These are phyloP conservation scores for Barbarea vulgaris DNA, from an alignment of 345 rosid genomes.

Conservation along the genomic window DNA sequence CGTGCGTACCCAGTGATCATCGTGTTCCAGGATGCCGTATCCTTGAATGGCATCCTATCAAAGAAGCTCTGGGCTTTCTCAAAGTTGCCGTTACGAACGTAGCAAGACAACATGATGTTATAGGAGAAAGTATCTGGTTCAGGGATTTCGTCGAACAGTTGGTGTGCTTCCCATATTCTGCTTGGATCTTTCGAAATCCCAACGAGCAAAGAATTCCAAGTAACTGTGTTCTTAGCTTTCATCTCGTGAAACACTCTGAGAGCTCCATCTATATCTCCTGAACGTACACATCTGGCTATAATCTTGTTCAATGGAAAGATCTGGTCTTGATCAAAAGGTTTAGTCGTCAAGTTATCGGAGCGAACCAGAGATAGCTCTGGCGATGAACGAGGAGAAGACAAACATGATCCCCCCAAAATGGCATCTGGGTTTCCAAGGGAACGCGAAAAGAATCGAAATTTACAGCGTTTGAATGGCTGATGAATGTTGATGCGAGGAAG, in stretches of 20 bases:
- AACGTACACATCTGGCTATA: slow-evolving; percentile 52
- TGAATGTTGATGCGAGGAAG: slow-evolving; percentile 22
- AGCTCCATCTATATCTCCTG: slow-evolving; percentile 69
- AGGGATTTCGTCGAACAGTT: slow-evolving; percentile 71
- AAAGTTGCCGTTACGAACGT: slow-evolving; percentile 45
- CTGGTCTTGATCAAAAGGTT: slow-evolving; percentile 26
- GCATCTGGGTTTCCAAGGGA: slow-evolving; percentile 32
- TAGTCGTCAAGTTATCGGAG: slow-evolving; percentile 20
- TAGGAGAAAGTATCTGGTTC: slow-evolving; percentile 61
- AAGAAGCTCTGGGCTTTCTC: slow-evolving; percentile 57
- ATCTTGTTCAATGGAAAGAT: slow-evolving; percentile 56
- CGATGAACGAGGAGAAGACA: slow-evolving; percentile 21
- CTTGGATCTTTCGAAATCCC: slow-evolving; percentile 50
- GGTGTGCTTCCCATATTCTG: slow-evolving; percentile 49
- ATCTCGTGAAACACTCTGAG: slow-evolving; percentile 55
- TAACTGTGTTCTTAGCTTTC: slow-evolving; percentile 56
- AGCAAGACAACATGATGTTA: slow-evolving; percentile 69
- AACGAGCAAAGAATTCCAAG: slow-evolving; percentile 76
- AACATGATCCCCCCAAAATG: slow-evolving; percentile 22
- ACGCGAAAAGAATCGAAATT: slow-evolving; percentile 26
- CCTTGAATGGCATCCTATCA: slow-evolving; percentile 53
- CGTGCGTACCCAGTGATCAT: slow-evolving; percentile 66
- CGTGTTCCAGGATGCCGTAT: slow-evolving; percentile 73
- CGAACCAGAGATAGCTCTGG: slow-evolving; percentile 26
- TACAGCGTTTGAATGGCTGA: slow-evolving; percentile 31